phyloP scores from a whole-genome alignment of 2,329 filamentous ascomycete species.

The Aspergillus chevalieri region DNA sequence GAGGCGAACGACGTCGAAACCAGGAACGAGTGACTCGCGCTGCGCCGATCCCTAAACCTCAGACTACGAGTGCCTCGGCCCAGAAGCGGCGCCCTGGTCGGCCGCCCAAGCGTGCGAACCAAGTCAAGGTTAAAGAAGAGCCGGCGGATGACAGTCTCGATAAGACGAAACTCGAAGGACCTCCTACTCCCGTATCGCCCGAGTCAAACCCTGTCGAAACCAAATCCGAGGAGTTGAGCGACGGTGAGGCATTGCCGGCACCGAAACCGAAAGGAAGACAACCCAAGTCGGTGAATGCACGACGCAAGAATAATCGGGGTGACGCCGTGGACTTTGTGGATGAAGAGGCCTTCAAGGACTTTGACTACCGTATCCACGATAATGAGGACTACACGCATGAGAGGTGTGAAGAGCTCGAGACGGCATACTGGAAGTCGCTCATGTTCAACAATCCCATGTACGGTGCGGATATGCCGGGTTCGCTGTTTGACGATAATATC shows the following conservation, averaged over 20 bases:
- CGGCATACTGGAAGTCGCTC: constrained; percentile 93
- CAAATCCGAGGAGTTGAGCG: constrained; percentile 51
- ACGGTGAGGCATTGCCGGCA: constrained; percentile 37
- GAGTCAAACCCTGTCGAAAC: constrained; percentile 46
- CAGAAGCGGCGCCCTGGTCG: constrained; percentile 44
- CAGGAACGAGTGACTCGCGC: constrained; percentile 43
- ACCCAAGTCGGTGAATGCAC: constrained; percentile 70
- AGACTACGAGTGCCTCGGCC: constrained; percentile 31
- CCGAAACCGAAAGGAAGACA: constrained; percentile 50
- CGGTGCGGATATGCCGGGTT: constrained; percentile 92
- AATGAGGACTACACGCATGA: constrained; percentile 84
- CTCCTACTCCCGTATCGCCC: constrained; percentile 51
- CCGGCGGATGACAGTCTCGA: constrained; percentile 29
- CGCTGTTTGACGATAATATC: constrained; percentile 73
- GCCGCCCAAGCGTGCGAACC: constrained; percentile 32
- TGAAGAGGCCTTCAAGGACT: constrained; percentile 82
- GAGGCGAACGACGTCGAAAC: constrained; percentile 56
- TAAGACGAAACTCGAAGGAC: constrained; percentile 39
- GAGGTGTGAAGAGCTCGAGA: constrained; percentile 88
- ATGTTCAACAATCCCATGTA: constrained; percentile 94
- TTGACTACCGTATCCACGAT: constrained; percentile 79
- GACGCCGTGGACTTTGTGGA: constrained; percentile 76
- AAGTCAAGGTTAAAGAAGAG: constrained; percentile 35
- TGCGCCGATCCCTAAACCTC: constrained; percentile 26
- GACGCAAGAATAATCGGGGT: constrained; percentile 76